Evolutionary conservation across 2,329 filamentous ascomycete species (phyloP), one percentile per base, ranked within the genome.

Genomic region (Xylariaceae sp.): DNA sequence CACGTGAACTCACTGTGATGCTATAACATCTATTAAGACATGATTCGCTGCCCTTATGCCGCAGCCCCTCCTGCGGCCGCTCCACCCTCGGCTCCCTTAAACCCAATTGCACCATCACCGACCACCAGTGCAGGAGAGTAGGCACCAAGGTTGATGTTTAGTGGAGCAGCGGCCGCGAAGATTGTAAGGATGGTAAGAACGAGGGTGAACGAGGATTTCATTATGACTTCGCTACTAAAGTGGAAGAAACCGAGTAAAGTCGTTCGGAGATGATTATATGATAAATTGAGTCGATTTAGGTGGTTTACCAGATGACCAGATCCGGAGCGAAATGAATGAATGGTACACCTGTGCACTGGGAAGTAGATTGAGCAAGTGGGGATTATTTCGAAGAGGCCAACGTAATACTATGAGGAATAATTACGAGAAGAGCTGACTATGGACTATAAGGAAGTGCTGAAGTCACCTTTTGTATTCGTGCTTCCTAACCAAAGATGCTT

Each of bases 71-170:
- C 63, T 18, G 52, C 55, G 20, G 59, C 56, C 2, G 49, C 37
- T 13, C 51, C 60, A 6, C 59, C 62, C 20, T 54, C 58, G 10
- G 50, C 60, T 32, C 61, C 63, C 15, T 53, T 43, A 57, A 78
- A 78, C 56, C 74, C 76, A 55, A 78, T 77, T 62, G 77, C 76
- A 70, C 76, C 76, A 70, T 73, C 71, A 70, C 69, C 69, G 58
- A 68, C 67, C 55, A 71, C 69, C 62, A 71, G 58, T 32, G 69
- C 69, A 51, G 69, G 69, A 23, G 69, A 71, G 49, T 71, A 71
- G 27, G 69, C 69, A 47, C 69, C 69, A 13, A 71, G 59, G 61
- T 71, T 71, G 57, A 71, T 71, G 58, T 71, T 71, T 36, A 71
- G 57, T 4, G 69, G 69, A 16, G 68, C 58, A 30, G 70, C 67